Evolutionary conservation across 768 basidiomycete species (phyloP).

Genomic region (Pulveroboletus sp.): DNA sequence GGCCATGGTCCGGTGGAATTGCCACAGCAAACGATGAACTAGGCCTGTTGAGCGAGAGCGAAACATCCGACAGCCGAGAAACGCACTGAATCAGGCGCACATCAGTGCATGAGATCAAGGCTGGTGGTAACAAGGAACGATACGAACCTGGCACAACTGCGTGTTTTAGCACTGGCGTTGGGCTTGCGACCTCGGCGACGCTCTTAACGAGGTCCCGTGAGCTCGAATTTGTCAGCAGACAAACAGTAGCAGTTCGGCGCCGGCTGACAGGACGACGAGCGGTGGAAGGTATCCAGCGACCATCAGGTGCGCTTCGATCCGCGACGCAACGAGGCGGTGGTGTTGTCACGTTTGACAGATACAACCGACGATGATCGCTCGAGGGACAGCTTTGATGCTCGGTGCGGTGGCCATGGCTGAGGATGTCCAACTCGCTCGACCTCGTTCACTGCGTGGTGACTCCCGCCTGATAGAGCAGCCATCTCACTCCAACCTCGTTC

Average conservation of each 20-base stretch:
- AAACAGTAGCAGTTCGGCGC: too few relatives aligned
- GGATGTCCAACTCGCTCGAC: not conserved
- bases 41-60: constrained; percentile 17
- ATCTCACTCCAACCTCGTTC: too few relatives aligned
- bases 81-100: constrained; percentile 8
- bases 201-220: not conserved
- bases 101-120: constrained; percentile 20
- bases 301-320: constrained; percentile 2
- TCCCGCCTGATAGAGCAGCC: too few relatives aligned
- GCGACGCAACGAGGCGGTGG: constrained; percentile 18
- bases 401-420: constrained; percentile 1
- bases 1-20: constrained; percentile 26
- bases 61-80: constrained; percentile 23
- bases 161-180: constrained; percentile 1
- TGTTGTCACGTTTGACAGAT: not conserved
- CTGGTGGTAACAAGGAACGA: too few relatives aligned
- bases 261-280: too few relatives aligned
- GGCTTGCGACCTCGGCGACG: not conserved
- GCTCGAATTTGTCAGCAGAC: too few relatives aligned
- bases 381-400: constrained; percentile 7
- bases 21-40: constrained; percentile 17
- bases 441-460: too few relatives aligned
- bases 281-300: not conserved
- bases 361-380: not conserved
- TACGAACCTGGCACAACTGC: constrained; percentile 15